Conservation (phyloP, 176 grass and related monocot genomes). For the Bonia amplexicaulis region DNA sequence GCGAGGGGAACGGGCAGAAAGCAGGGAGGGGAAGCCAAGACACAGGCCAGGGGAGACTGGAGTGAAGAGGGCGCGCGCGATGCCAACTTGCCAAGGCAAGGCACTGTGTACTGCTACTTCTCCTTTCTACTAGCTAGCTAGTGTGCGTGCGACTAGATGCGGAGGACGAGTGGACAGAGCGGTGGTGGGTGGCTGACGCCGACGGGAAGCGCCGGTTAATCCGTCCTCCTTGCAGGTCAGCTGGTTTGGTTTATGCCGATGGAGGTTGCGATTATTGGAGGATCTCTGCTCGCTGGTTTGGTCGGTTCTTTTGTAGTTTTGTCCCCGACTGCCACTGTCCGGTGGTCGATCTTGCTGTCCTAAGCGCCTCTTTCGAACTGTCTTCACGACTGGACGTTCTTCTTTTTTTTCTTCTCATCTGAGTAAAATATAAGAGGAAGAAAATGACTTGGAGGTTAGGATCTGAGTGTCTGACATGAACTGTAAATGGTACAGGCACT, state of each 20-base stretch:
- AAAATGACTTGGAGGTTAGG: neutral
- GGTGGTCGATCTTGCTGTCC: conserved; percentile 7
- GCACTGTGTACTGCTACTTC: neutral
- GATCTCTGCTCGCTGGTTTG: conserved; percentile 2
- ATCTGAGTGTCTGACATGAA: neutral
- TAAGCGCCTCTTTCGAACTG: neutral
- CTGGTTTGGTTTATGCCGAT: neutral
- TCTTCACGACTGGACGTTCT: neutral
- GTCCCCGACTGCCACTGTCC: neutral
- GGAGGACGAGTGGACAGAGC: neutral
- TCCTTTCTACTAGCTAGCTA: neutral
- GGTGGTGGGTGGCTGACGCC: neutral
- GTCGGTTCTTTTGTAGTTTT: neutral
- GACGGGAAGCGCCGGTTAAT: neutral
- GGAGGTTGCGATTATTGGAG: conserved; percentile 1
- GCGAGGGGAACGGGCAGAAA: neutral
- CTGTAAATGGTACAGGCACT: neutral
- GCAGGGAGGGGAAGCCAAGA: conserved; percentile 16
- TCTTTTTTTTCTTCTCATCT: neutral
- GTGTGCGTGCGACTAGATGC: neutral
- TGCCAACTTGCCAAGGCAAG: neutral
- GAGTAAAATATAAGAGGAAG: neutral
- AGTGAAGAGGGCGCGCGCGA: conserved; percentile 51
- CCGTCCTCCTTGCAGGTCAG: neutral
- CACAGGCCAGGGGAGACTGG: neutral